A percentile compares a stretch with the other conserved stretches of the same genome.
Conservation (phyloP, 768 basidiomycete genomes). For the Thelephora aurantiotincta region DNA sequence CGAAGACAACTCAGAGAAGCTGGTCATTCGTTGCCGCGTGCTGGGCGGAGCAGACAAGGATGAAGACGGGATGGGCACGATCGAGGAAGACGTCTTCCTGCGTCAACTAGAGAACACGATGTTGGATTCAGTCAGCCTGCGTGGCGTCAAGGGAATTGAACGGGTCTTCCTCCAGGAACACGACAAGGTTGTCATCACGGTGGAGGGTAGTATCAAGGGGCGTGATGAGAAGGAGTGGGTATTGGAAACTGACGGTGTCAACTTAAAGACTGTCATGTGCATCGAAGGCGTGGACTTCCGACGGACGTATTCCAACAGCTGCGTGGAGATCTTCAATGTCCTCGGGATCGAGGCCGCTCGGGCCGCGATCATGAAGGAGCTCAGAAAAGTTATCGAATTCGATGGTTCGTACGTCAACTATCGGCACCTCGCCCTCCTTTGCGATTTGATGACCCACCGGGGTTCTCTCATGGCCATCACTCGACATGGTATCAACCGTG, state of each 20-base stretch:
- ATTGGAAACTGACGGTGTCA: conserved; percentile 93
- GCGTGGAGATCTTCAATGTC: conserved; percentile 86
- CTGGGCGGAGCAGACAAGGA: conserved; percentile 75
- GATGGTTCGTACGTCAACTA: conserved; percentile 99
- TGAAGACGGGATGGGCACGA: conserved; percentile 56
- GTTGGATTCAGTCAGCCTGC: conserved; percentile 88
- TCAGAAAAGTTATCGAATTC: conserved; percentile 94
- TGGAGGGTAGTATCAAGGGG: conserved; percentile 48
- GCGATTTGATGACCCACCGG: conserved; percentile 96
- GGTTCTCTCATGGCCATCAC: conserved; percentile 96
- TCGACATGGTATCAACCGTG: conserved; percentile 96
- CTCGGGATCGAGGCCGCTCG: conserved; percentile 96
- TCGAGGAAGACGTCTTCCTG: conserved; percentile 93
- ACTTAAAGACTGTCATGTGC: conserved; percentile 89
- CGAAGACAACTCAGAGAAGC: conserved; percentile 96
- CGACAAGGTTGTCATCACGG: conserved; percentile 53
- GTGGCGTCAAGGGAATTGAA: conserved; percentile 83
- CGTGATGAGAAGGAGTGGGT: conserved; percentile 82
- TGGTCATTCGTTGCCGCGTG: conserved; percentile 93
- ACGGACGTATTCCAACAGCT: conserved; percentile 94
- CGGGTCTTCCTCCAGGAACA: conserved; percentile 90
- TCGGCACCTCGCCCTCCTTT: conserved; percentile 89
- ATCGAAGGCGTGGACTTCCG: conserved; percentile 90
- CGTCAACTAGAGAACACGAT: conserved; percentile 94
- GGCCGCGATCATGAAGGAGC: conserved; percentile 85